These are phyloP conservation scores for Panicum virgatum DNA, from an alignment of 202 grass and related monocot genomes.

Conservation along the genomic window DNA sequence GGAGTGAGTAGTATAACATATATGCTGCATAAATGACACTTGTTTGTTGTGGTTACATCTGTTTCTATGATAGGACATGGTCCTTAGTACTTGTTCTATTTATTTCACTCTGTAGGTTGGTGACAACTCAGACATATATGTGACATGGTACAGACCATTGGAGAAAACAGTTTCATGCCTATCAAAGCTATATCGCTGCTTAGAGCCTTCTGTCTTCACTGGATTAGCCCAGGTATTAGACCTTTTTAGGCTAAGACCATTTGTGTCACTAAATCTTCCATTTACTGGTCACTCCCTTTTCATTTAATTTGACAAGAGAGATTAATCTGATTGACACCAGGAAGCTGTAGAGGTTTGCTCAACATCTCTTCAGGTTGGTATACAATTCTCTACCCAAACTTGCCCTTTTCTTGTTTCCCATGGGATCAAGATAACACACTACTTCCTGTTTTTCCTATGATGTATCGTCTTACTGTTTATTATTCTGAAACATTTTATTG, in stretches of 20 bases:
- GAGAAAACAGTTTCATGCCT: conserved; percentile 98
- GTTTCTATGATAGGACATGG: conserved; percentile 20
- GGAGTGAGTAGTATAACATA: not conserved
- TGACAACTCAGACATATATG: conserved; percentile 73
- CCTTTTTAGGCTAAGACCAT: conserved; percentile 23
- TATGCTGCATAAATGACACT: not conserved
- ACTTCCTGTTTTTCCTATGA: conserved; percentile 25
- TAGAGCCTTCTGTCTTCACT: conserved; percentile 93
- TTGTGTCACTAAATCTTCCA: conserved; percentile 26
- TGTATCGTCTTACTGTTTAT: not conserved
- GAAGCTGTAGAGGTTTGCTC: conserved; percentile 98
- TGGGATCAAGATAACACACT: conserved; percentile 23
- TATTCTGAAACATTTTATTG: conserved; percentile 28
- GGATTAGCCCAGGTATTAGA: conserved; percentile 85
- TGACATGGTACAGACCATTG: conserved; percentile 82
- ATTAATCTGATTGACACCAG: conserved; percentile 54
- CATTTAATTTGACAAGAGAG: conserved; percentile 31
- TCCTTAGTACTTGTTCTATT: conserved; percentile 18
- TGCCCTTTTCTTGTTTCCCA: conserved; percentile 2
- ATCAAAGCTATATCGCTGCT: conserved; percentile 93
- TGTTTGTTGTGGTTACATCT: not conserved
- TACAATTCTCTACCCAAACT: not conserved
- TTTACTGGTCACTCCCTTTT: conserved; percentile 18
- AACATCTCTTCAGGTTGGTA: conserved; percentile 84
- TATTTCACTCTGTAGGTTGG: conserved; percentile 53